Percentiles rank a stretch among this genome's conserved stretches.
Conservation (phyloP, 2,329 filamentous ascomycete species). For the Coccinonectria pachysandricola region DNA sequence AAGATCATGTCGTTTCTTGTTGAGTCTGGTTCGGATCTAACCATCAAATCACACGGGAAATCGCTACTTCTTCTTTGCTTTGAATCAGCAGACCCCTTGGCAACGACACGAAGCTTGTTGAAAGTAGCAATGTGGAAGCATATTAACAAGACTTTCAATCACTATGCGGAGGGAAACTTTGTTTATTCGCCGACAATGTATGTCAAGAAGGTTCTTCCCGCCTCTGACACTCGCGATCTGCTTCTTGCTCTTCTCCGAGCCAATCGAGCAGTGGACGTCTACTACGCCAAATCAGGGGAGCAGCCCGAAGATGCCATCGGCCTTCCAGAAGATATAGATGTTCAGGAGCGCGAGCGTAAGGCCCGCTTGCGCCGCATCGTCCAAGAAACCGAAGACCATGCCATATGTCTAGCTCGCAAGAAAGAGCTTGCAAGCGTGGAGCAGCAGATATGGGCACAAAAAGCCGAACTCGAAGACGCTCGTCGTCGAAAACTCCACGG, state of each 20-base stretch:
- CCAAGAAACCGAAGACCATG: conserved; percentile 39
- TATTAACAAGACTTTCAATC: conserved; percentile 50
- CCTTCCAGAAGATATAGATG: conserved; percentile 38
- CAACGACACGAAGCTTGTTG: conserved; percentile 46
- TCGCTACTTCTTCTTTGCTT: conserved; percentile 51
- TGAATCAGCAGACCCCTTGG: conserved; percentile 43
- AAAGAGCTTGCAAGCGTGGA: conserved; percentile 42
- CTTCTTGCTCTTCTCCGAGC: conserved; percentile 39
- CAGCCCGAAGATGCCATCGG: conserved; percentile 45
- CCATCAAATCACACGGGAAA: conserved; percentile 45
- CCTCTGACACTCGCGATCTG: conserved; percentile 28
- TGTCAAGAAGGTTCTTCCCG: conserved; percentile 35
- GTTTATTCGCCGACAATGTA: conserved; percentile 59
- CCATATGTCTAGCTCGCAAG: conserved; percentile 35
- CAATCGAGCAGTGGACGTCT: conserved; percentile 43
- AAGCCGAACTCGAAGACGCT: conserved; percentile 41
- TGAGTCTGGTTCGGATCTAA: conserved; percentile 44
- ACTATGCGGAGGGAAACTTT: conserved; percentile 39
- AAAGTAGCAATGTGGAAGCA: conserved; percentile 56
- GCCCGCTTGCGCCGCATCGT: conserved; percentile 34
- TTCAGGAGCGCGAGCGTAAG: conserved; percentile 39
- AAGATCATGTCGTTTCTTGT: conserved; percentile 48
- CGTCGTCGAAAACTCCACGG: conserved; percentile 35
- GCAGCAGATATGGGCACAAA: conserved; percentile 37
- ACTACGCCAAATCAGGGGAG: conserved; percentile 41